phyloP scores from a whole-genome alignment of 371 early-diverging fungal genomes.

The Mucor plumbeus region DNA sequence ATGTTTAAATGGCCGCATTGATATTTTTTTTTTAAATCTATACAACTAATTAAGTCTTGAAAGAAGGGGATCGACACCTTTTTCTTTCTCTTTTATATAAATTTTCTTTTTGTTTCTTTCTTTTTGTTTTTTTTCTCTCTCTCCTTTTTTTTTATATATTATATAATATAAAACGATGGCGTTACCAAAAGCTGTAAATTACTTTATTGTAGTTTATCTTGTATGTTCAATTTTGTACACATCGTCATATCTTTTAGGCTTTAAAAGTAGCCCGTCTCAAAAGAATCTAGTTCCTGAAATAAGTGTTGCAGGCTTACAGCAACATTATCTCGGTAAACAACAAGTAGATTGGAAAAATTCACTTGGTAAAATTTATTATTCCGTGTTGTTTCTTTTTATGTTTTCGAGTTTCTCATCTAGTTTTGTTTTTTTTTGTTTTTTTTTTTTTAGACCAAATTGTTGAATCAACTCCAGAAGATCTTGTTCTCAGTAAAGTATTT shows the following conservation, averaged over 20 bases:
- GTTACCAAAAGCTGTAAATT: constrained; percentile 32
- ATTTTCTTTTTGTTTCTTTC: not conserved
- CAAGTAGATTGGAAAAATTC: constrained; percentile 35
- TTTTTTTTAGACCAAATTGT: constrained; percentile 10
- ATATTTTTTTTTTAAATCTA: not conserved
- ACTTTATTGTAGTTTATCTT: constrained; percentile 30
- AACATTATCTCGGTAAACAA: constrained; percentile 36
- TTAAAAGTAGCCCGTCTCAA: constrained; percentile 15
- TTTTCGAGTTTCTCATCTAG: not conserved
- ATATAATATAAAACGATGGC: constrained; percentile 19
- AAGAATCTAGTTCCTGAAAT: not conserved
- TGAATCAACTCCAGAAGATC: constrained; percentile 48
- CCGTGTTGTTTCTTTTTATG: not conserved
- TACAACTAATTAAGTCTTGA: not conserved
- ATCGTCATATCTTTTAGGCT: constrained; percentile 30
- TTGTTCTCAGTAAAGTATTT: constrained; percentile 65
- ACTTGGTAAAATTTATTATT: constrained; percentile 21
- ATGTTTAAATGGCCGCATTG: not conserved
- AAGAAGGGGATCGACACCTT: constrained; percentile 8
- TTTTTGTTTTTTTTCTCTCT: not conserved
- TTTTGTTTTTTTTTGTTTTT: not conserved
- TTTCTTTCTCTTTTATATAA: constrained; percentile 6
- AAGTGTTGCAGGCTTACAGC: constrained; percentile 30
- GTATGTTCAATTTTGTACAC: constrained; percentile 35
- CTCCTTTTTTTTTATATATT: not conserved